Evolutionary conservation across 2,329 filamentous ascomycete genomes (phyloP), one percentile per base, ranked within the genome.

Genomic region (Claviceps fusiformis): DNA sequence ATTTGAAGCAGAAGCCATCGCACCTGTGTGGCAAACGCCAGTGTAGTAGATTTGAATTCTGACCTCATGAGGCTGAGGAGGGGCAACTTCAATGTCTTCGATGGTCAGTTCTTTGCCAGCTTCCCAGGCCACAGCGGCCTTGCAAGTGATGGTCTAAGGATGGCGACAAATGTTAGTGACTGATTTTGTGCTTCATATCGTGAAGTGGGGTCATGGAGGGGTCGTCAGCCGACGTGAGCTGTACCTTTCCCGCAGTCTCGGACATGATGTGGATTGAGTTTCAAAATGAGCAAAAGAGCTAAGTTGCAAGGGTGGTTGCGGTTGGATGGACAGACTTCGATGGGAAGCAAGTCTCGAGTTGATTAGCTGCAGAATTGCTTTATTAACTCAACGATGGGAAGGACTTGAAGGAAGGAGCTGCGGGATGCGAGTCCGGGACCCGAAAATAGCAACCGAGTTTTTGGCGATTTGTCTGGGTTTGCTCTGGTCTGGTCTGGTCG

Each of bases 1-100:
- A 39, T 46, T 19, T n/a, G 52, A 46, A 11, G 37, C 15, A 46
- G 46, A n/a, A 45, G 13, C 9, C 29, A 31, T 47, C 54, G 35
- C 75, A 93, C 89, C 89, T 70, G 92, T 98, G 77, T 98, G 93
- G 79, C 93, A 98, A 70, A 98, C 93, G 73, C 93, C 93, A 54
- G 93, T 98, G 78, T 96, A 95, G 79, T 92, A 86, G 70, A 97
- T 89, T 78, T 97, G 77, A 68, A 98, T 95, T 65, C 93, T 89
- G 68, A 98, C 93, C 76, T 98, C 93, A 74, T 95, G 82, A 59
- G 92, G 91, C 73, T 80, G 84, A 57, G 93, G 93, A 59, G 92
- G 87, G 54, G 79, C 82, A 61, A 98, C 93, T 75, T 97, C 91
- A 65, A 98, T 79, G 63, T 95, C 89, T 75, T 98, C 93, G 63